phyloP scores from a whole-genome alignment of 2,329 filamentous ascomycete genomes.

The Ceratocystis albifundus region DNA sequence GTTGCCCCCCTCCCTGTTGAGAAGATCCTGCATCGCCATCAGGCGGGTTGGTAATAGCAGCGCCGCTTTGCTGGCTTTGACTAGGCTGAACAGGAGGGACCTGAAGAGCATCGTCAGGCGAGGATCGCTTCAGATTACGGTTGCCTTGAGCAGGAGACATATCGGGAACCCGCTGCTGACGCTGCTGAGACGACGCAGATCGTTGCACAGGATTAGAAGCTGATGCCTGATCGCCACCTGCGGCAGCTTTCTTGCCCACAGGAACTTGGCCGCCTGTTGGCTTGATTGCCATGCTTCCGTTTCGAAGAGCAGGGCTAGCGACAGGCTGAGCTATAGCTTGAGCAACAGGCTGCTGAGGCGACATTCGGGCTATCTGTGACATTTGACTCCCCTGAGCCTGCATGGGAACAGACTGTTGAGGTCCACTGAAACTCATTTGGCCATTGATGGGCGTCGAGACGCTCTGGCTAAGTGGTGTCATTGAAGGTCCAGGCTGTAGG shows the following conservation, averaged over 20 bases:
- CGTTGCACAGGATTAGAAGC: slow-evolving; percentile 28
- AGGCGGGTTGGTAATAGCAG: not conserved
- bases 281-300: slow-evolving; percentile 26
- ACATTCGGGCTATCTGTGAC: slow-evolving; percentile 22
- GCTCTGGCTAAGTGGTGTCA: not conserved
- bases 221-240: not conserved
- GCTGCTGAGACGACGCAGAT: slow-evolving; percentile 19
- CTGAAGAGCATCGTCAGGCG: slow-evolving; percentile 33
- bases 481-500: not conserved
- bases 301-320: slow-evolving; percentile 27
- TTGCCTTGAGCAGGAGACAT: slow-evolving; percentile 32
- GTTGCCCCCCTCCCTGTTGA: not conserved
- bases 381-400: slow-evolving; percentile 12
- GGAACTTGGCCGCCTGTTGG: not conserved
- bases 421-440: not conserved
- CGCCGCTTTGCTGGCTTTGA: not conserved
- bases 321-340: not conserved
- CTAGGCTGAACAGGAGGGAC: not conserved
- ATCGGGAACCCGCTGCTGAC: slow-evolving; percentile 24
- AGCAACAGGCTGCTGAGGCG: slow-evolving; percentile 17
- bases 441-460: slow-evolving; percentile 1
- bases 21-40: not conserved
- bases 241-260: not conserved
- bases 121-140: slow-evolving; percentile 43
- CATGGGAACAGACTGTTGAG: slow-evolving; percentile 2